Percentiles rank a stretch among this genome's conserved stretches.
phyloP scores from a whole-genome alignment of 148 eudicot genomes.

The Silene uniflora region DNA sequence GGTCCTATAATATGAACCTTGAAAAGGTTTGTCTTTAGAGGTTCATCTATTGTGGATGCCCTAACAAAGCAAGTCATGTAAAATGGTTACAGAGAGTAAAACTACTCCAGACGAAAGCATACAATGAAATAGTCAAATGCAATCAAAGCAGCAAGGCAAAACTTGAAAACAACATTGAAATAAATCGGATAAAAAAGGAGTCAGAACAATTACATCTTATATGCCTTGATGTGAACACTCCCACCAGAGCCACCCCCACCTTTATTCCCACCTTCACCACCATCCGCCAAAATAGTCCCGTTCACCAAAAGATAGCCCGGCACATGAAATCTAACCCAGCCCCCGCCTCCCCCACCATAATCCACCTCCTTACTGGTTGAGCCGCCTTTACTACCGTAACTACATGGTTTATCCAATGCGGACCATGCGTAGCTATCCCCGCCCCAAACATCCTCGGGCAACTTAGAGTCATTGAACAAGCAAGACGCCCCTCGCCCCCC shows the following conservation, averaged over 20 bases:
- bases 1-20: no score
- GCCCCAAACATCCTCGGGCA: constrained; percentile 90
- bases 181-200: constrained; percentile 5
- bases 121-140: not conserved
- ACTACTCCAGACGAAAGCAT: not conserved
- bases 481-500: constrained; percentile 95
- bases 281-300: constrained; percentile 78
- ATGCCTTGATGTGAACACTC: constrained; percentile 68
- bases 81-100: not conserved
- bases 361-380: constrained; percentile 74
- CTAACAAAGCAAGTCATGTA: not conserved
- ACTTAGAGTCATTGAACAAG: constrained; percentile 48
- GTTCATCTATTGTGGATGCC: no score
- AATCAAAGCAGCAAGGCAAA: not conserved
- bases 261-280: constrained; percentile 69
- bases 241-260: constrained; percentile 99
- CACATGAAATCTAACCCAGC: constrained; percentile 54
- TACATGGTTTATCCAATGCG: constrained; percentile 57
- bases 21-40: no score
- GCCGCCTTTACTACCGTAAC: constrained; percentile 95
- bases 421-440: constrained; percentile 93
- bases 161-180: constrained; percentile 6
- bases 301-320: constrained; percentile 55
- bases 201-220: constrained; percentile 57
- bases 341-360: constrained; percentile 98